A percentile compares a stretch with the other conserved stretches of the same genome.
Conservation (phyloP, 179 eudicot species). For the Kewa caespitosa region DNA sequence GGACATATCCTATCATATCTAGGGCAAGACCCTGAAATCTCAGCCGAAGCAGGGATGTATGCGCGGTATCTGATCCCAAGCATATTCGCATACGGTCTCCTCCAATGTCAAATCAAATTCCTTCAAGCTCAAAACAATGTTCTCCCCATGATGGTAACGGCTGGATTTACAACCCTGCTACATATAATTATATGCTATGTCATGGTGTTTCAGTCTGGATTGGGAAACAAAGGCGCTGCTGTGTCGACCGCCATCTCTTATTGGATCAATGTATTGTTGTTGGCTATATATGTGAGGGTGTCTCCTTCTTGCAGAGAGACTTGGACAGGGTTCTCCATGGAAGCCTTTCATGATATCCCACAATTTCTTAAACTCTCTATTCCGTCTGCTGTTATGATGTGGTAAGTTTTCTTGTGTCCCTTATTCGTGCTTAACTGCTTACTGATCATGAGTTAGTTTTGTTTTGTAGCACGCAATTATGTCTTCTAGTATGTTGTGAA, state of each 20-base stretch:
- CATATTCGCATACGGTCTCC: slow-evolving; percentile 40
- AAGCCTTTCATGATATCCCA: slow-evolving; percentile 21
- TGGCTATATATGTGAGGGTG: slow-evolving; percentile 36
- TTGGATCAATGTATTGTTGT: slow-evolving; percentile 28
- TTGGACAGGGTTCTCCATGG: slow-evolving; percentile 48
- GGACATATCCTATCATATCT: slow-evolving; percentile 22
- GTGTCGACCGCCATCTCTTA: slow-evolving; percentile 26
- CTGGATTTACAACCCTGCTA: slow-evolving; percentile 29
- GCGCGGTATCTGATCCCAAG: slow-evolving; percentile 42
- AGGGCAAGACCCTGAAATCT: slow-evolving; percentile 41
- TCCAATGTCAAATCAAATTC: slow-evolving; percentile 43
- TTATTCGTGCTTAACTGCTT: not conserved
- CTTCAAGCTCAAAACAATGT: slow-evolving; percentile 43
- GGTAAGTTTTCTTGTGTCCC: not conserved
- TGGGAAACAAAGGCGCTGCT: slow-evolving; percentile 30
- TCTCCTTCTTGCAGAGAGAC: slow-evolving; percentile 34
- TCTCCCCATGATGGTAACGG: slow-evolving; percentile 35
- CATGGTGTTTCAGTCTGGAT: slow-evolving; percentile 23
- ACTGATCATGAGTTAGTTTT: not conserved
- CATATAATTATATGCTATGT: slow-evolving; percentile 33
- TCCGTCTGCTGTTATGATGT: slow-evolving; percentile 17
- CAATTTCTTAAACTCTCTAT: slow-evolving; percentile 7
- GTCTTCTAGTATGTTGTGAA: too few relatives aligned
- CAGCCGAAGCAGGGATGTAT: slow-evolving; percentile 35
- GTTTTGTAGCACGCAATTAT: not conserved